Conservation (phyloP, 768 basidiomycete genomes). For the Phallus indusiatus region DNA sequence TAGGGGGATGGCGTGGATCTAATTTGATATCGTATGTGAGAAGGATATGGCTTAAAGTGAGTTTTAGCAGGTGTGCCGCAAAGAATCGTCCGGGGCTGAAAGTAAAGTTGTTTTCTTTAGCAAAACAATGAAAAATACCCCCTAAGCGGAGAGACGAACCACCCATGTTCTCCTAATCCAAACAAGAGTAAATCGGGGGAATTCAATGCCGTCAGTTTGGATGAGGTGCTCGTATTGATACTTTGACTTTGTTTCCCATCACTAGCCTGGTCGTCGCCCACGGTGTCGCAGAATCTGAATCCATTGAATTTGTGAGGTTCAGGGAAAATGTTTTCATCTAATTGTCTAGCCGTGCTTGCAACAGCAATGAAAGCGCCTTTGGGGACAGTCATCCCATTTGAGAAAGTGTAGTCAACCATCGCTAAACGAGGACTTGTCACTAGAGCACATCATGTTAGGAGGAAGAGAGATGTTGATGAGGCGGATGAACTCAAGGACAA, state of each 20-base stretch:
- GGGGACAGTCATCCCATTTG: constrained; percentile 9
- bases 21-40: constrained; percentile 11
- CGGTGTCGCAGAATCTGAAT: constrained; percentile 3
- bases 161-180: constrained; percentile 10
- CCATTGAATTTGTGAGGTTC: constrained; percentile 5
- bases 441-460: neutral
- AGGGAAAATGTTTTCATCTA: constrained; percentile 12
- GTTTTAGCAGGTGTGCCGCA: constrained; percentile 7
- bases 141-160: constrained; percentile 1
- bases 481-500: neutral
- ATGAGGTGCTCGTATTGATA: constrained; percentile 4
- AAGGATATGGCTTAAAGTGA: constrained; percentile 10
- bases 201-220: neutral
- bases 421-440: constrained; percentile 6
- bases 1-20: no score
- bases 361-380: constrained; percentile 3
- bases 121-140: neutral
- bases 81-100: constrained; percentile 13
- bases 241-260: neutral
- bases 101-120: neutral
- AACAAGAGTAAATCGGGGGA: constrained; percentile 6
- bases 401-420: constrained; percentile 7
- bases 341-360: neutral
- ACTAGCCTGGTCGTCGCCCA: neutral
- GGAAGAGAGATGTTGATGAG: neutral